A percentile compares a stretch with the other conserved stretches of the same genome.
Evolutionary conservation across 1,139 yeast genomes (phyloP).

Genomic region (Suhomyces wounanorum): DNA sequence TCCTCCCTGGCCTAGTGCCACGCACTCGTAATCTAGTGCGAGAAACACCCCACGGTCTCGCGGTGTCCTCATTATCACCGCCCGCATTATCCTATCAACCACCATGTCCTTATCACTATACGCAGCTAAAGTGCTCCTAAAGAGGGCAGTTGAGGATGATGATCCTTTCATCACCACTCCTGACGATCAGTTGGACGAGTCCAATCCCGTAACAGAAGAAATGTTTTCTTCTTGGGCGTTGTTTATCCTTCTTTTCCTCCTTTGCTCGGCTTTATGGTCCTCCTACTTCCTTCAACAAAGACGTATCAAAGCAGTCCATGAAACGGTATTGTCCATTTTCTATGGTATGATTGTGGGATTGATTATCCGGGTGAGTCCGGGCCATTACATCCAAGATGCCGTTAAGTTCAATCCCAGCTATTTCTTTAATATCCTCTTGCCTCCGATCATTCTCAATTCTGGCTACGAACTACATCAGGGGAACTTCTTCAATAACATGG

Average conservation of each 20-base stretch:
- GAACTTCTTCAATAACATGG: constrained; percentile 89
- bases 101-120: constrained; percentile 23
- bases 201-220: constrained; percentile 95
- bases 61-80: not conserved
- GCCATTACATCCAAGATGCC: constrained; percentile 95
- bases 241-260: constrained; percentile 75
- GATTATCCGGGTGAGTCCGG: constrained; percentile 86
- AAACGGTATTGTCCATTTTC: constrained; percentile 91
- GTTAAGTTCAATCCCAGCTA: constrained; percentile 94
- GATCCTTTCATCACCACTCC: constrained; percentile 52
- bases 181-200: constrained; percentile 57
- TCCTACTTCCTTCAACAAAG: constrained; percentile 90
- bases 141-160: constrained; percentile 39
- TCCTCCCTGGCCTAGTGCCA: not conserved
- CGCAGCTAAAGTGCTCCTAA: constrained; percentile 29
- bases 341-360: constrained; percentile 97
- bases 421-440: constrained; percentile 89
- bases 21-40: not conserved
- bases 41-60: not conserved
- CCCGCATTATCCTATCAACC: constrained; percentile 5
- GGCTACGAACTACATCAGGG: constrained; percentile 97
- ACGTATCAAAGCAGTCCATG: constrained; percentile 92
- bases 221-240: constrained; percentile 97
- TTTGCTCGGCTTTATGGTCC: constrained; percentile 92
- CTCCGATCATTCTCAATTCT: constrained; percentile 94